A percentile compares a stretch with the other conserved stretches of the same genome.
Evolutionary conservation across 2,329 filamentous ascomycete genomes (phyloP).

Genomic region (Colletotrichum endophyticum): DNA sequence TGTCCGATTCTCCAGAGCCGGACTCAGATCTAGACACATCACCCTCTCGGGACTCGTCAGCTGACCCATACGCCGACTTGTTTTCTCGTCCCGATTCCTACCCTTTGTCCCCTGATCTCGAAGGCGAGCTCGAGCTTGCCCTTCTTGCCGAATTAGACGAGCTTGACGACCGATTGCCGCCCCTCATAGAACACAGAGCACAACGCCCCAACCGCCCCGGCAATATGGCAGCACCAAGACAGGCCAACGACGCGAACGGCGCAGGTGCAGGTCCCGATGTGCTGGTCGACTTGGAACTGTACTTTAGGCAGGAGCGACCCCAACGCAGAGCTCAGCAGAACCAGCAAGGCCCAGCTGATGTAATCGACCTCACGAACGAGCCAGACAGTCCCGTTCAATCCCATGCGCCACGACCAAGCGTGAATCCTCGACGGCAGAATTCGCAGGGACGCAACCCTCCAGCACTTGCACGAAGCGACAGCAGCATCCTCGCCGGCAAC

Average conservation of each 20-base stretch:
- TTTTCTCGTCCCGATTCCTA: slow-evolving; percentile 1
- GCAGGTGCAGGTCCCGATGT: slow-evolving; percentile 22
- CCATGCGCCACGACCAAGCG: slow-evolving; percentile 16
- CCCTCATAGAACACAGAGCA: background rate
- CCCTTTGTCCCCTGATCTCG: slow-evolving; percentile 11
- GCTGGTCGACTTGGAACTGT: slow-evolving; percentile 29
- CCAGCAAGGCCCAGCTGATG: slow-evolving; percentile 23
- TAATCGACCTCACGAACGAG: slow-evolving; percentile 58
- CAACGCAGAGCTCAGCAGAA: slow-evolving; percentile 3
- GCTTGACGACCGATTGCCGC: background rate
- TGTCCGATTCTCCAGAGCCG: background rate
- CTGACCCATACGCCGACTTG: background rate
- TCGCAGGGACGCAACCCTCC: slow-evolving; percentile 46
- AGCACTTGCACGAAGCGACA: slow-evolving; percentile 48
- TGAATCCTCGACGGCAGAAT: slow-evolving; percentile 46
- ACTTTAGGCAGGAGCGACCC: background rate
- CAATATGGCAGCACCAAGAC: background rate
- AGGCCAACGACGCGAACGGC: background rate
- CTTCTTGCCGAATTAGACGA: slow-evolving; percentile 17
- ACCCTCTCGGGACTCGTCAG: background rate
- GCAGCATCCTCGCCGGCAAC: slow-evolving; percentile 40
- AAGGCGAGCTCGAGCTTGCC: slow-evolving; percentile 15
- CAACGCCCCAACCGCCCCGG: background rate
- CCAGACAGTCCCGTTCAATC: slow-evolving; percentile 47
- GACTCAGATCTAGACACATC: background rate